Conservation (phyloP, 148 eudicot genomes). For the Arbutus unedo region DNA sequence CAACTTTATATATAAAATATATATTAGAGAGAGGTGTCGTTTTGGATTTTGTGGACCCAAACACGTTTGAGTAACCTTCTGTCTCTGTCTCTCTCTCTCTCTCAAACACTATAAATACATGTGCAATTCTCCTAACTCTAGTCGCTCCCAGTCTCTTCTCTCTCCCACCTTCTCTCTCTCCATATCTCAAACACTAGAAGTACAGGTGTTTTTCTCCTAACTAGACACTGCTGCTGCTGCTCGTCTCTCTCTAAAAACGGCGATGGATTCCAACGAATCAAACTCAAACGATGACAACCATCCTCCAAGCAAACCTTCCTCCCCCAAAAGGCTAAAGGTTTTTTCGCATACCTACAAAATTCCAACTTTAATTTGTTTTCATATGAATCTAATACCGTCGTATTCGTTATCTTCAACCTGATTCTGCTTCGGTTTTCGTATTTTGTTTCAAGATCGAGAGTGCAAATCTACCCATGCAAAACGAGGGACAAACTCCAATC, state of each 20-base stretch:
- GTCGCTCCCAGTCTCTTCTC: not conserved
- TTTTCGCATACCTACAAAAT: not conserved
- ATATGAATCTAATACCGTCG: not conserved
- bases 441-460: not conserved
- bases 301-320: not conserved
- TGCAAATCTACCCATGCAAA: not conserved
- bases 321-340: not conserved
- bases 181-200: not conserved
- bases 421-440: not conserved
- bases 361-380: not conserved
- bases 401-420: not conserved
- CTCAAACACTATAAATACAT: not conserved
- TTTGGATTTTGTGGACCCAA: too few relatives aligned
- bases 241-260: not conserved
- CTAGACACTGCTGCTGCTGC: not conserved
- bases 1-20: too few relatives aligned
- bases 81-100: not conserved
- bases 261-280: not conserved
- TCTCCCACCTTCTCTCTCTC: not conserved
- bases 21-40: too few relatives aligned
- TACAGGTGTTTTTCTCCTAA: too few relatives aligned
- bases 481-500: not conserved
- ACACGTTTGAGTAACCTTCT: too few relatives aligned
- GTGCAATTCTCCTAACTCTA: too few relatives aligned
- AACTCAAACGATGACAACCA: not conserved